phyloP scores from a whole-genome alignment of 2,329 filamentous ascomycete species.

The Monilinia laxa region DNA sequence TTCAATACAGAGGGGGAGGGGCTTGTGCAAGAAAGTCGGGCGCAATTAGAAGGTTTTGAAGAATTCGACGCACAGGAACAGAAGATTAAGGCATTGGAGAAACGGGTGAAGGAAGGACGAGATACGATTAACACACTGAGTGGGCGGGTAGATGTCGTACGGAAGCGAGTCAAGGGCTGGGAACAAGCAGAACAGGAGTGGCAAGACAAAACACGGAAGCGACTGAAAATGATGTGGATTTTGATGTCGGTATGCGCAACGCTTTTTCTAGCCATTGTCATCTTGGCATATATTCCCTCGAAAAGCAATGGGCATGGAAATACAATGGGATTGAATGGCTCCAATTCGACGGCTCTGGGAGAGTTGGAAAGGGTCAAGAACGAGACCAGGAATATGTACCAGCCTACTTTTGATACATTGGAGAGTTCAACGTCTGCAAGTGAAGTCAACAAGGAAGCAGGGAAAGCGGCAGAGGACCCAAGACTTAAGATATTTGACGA shows the following conservation, averaged over 20 bases:
- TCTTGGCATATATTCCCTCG: conserved; percentile 37
- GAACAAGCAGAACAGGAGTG: conserved; percentile 65
- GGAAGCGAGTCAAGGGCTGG: conserved; percentile 64
- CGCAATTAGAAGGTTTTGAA: conserved; percentile 54
- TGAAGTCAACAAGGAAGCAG: conserved; percentile 24
- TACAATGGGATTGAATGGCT: conserved; percentile 26
- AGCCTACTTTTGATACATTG: conserved; percentile 26
- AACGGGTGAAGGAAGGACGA: conserved; percentile 59
- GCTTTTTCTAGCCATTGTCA: conserved; percentile 48
- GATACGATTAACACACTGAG: conserved; percentile 60
- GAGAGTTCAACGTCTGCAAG: conserved; percentile 20
- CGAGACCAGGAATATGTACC: conserved; percentile 27
- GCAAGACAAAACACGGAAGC: conserved; percentile 64
- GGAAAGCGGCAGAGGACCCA: conserved; percentile 34
- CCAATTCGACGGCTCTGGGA: conserved; percentile 26
- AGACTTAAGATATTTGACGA: conserved; percentile 40
- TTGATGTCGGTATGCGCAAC: conserved; percentile 49
- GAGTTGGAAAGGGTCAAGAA: conserved; percentile 31
- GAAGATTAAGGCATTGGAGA: conserved; percentile 61
- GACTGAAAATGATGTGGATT: conserved; percentile 63
- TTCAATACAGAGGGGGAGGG: conserved; percentile 61
- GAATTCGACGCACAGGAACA: conserved; percentile 64
- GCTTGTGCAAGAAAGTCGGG: conserved; percentile 58
- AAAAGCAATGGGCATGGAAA: conserved; percentile 19
- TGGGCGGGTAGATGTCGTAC: conserved; percentile 62